Evolutionary conservation across 345 rosid species (phyloP), one percentile per base, ranked within the genome.

Genomic region (Lepidium aucheri): DNA sequence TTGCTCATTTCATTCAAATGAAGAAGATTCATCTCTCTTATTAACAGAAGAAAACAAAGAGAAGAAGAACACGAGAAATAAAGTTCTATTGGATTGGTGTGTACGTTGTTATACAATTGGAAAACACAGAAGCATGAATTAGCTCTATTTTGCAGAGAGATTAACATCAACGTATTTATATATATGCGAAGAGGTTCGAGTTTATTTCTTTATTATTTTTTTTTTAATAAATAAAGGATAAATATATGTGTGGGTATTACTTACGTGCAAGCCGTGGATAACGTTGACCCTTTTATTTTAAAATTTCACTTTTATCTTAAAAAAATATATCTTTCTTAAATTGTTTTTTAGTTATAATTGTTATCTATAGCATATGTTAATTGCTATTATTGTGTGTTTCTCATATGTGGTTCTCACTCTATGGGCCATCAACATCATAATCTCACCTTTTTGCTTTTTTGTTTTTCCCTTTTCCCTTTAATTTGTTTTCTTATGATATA

Each of bases 261-360:
- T 74, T 67, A 54, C 68, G 67, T 52, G 74, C 51, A 62, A 72
- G 76, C 53, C 76, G 66, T 61, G 77, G 79, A 78, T 75, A 81
- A 69, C 42, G 77, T 77, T 76, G 77, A 65, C 74, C 66, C 68
- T 18, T 58, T 68, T 17, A 12, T 47, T 47, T 68, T 26, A 26
- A 26, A 44, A 34, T 49, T 22, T 65, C 40, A 57, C 39, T 47
- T 72, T 65, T 51, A 65, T 59, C 67, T 65, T 34, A 10, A 41
- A 59, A 59, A 49, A 16, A 30, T 20, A 20, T 20, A 64, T 2
- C 17, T 69, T 53, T 13, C 9, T 22, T 22, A n/a, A 20, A 5
- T 16, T 42, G 9, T 51, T 36, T 3, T 53, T 57, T 1, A 46
- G 1, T 67, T 33, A 16, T 63, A 18, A 17, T 57, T 57, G 51